Evolutionary conservation across 768 basidiomycete species (phyloP).

Genomic region (Tephrocybe sp.): DNA sequence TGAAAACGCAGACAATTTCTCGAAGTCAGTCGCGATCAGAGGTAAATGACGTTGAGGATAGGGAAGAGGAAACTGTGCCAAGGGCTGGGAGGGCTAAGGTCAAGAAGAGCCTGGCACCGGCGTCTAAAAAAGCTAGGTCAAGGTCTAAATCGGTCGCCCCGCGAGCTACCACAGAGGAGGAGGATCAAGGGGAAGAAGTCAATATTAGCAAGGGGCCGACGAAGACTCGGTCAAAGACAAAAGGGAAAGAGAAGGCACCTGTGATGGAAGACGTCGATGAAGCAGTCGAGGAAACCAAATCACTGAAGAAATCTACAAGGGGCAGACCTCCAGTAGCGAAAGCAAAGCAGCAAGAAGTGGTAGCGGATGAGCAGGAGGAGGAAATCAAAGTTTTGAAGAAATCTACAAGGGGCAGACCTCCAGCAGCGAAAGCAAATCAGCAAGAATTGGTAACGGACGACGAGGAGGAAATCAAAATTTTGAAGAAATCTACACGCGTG

Average conservation of each 20-base stretch:
- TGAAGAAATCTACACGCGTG: constrained; percentile 8
- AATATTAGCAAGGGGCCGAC: constrained; percentile 8
- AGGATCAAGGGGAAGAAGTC: constrained; percentile 12
- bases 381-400: constrained; percentile 4
- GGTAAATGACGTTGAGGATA: constrained; percentile 22
- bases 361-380: background rate
- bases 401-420: constrained; percentile 4
- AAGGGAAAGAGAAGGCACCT: constrained; percentile 10
- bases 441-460: constrained; percentile 8
- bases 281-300: background rate
- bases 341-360: constrained; percentile 14
- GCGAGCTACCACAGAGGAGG: constrained; percentile 15
- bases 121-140: constrained; percentile 21
- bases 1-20: constrained; percentile 17
- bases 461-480: background rate
- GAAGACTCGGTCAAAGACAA: constrained; percentile 11
- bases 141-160: constrained; percentile 21
- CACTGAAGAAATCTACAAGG: constrained; percentile 8
- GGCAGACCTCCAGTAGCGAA: constrained; percentile 7
- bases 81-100: constrained; percentile 7
- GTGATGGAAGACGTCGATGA: constrained; percentile 6
- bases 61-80: constrained; percentile 17
- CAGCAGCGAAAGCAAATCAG: constrained; percentile 13
- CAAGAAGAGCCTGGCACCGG: constrained; percentile 9
- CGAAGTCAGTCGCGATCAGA: constrained; percentile 17